phyloP scores from a whole-genome alignment of 2,329 filamentous ascomycete species.

The Verticillium klebahnii region DNA sequence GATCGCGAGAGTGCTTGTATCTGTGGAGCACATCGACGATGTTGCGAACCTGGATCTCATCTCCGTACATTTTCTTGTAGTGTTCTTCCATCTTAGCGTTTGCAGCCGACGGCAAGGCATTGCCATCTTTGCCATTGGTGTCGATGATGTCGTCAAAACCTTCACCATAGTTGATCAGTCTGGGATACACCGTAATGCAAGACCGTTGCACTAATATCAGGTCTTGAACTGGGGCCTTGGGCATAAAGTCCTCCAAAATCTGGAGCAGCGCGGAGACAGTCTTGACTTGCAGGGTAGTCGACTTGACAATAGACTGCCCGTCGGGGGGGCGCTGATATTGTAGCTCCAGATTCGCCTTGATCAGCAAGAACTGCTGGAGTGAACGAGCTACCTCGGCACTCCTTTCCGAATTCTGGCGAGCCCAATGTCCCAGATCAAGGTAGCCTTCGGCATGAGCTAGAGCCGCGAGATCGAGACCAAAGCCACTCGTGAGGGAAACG shows the following conservation, averaged over 20 bases:
- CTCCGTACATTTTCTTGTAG: conserved; percentile 97
- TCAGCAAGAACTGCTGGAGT: conserved; percentile 74
- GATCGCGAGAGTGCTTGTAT: conserved; percentile 83
- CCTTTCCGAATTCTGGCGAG: conserved; percentile 64
- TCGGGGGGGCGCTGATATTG: conserved; percentile 68
- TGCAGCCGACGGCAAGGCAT: conserved; percentile 71
- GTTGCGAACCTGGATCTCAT: conserved; percentile 78
- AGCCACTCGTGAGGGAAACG: conserved; percentile 72
- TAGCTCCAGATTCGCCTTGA: conserved; percentile 79
- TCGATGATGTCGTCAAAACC: conserved; percentile 91
- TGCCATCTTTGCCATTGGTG: conserved; percentile 74
- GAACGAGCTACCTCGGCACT: conserved; percentile 64
- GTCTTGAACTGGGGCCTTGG: conserved; percentile 56
- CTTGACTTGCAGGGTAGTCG: conserved; percentile 74
- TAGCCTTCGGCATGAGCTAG: conserved; percentile 75
- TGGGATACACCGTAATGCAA: conserved; percentile 88
- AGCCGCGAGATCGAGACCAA: conserved; percentile 83
- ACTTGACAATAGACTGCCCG: conserved; percentile 46
- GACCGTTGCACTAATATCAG: conserved; percentile 77
- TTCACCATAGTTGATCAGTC: conserved; percentile 94
- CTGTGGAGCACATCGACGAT: conserved; percentile 79
- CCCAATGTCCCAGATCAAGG: conserved; percentile 80
- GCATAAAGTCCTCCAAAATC: conserved; percentile 68
- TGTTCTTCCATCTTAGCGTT: conserved; percentile 94
- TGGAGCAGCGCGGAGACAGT: conserved; percentile 78